A percentile compares a stretch with the other conserved stretches of the same genome.
Evolutionary conservation across 1,139 yeast species (phyloP).

Genomic region (Suhomyces bolitotheri): DNA sequence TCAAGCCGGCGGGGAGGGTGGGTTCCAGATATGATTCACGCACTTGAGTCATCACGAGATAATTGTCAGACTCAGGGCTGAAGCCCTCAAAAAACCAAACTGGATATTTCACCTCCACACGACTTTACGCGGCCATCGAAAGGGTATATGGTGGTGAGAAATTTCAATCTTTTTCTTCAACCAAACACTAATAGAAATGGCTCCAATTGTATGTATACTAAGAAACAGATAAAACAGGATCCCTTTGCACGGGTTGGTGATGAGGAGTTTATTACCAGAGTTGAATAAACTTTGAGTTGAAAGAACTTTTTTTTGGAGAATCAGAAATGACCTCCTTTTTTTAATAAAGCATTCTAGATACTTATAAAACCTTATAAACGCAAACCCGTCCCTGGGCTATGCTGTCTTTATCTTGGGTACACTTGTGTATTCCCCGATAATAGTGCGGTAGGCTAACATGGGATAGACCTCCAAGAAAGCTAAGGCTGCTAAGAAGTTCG

Average conservation of each 20-base stretch:
- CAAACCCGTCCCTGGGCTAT: conserved; percentile 53
- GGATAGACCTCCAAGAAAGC: conserved; percentile 76
- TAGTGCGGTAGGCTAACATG: conserved; percentile 64
- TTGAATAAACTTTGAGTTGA: conserved; percentile 6
- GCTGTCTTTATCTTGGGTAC: conserved; percentile 50
- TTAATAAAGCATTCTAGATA: conserved; percentile 12
- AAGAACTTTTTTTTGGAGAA: conserved; percentile 9
- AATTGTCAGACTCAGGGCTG: conserved; percentile 4
- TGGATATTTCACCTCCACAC: not conserved
- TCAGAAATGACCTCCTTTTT: conserved; percentile 10
- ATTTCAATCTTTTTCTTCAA: conserved; percentile 9
- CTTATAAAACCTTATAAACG: conserved; percentile 17
- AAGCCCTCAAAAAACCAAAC: conserved; percentile 1
- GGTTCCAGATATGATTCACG: too few species aligned
- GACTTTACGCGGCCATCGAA: not conserved
- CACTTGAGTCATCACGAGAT: conserved; percentile 16
- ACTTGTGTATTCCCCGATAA: conserved; percentile 27
- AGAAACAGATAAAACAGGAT: conserved; percentile 16
- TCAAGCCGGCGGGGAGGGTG: conserved; percentile 4
- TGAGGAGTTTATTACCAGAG: conserved; percentile 12
- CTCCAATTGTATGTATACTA: conserved; percentile 79
- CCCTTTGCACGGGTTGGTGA: conserved; percentile 38
- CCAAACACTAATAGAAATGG: conserved; percentile 52
- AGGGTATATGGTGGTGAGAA: not conserved
- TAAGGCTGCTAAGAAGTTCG: conserved; percentile 82